Evolutionary conservation across 805 yeast species (phyloP).

Genomic region (Metschnikowia matae): DNA sequence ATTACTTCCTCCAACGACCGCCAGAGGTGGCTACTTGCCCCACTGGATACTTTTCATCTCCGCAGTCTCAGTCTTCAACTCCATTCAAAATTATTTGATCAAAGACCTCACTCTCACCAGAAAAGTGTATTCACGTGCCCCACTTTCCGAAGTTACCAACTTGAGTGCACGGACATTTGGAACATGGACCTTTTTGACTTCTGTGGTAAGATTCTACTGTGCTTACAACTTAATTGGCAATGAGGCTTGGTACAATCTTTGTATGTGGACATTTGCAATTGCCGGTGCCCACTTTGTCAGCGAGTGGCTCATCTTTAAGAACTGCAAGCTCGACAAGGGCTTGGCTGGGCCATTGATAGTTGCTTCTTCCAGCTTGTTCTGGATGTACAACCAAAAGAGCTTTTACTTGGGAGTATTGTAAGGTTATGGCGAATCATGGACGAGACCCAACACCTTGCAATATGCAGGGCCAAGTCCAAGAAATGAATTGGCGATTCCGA

Average conservation of each 20-base stretch:
- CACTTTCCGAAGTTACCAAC: conserved; percentile 33
- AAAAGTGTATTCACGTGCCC: conserved; percentile 60
- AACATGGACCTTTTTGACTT: conserved; percentile 90
- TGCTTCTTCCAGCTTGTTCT: conserved; percentile 65
- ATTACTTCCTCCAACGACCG: conserved; percentile 18
- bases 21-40: conserved; percentile 53
- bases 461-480: background rate
- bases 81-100: conserved; percentile 76
- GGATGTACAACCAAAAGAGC: conserved; percentile 77
- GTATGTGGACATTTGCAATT: conserved; percentile 73
- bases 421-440: background rate
- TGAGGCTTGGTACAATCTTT: conserved; percentile 70
- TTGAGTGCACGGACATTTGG: conserved; percentile 96
- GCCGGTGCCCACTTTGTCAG: conserved; percentile 80
- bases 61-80: conserved; percentile 87
- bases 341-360: conserved; percentile 79
- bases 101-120: conserved; percentile 67
- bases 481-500: no score
- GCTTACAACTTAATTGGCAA: conserved; percentile 66
- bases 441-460: no score
- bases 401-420: conserved; percentile 42
- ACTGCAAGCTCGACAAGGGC: conserved; percentile 84
- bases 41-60: conserved; percentile 52
- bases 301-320: conserved; percentile 78
- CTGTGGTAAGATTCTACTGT: conserved; percentile 81